phyloP scores from a whole-genome alignment of 305 asterid species.

The Solanum hybrid region DNA sequence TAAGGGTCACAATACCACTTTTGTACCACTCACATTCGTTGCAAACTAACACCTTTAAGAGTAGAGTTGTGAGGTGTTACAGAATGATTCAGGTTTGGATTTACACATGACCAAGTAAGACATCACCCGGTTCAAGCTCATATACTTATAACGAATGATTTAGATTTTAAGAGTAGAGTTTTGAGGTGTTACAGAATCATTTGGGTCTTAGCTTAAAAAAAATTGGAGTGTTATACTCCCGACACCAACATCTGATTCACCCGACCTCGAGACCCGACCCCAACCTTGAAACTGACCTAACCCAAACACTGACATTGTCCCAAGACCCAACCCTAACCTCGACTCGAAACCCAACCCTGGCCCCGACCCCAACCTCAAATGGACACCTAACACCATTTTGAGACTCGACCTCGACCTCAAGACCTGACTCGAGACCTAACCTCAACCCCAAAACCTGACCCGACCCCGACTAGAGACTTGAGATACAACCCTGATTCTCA shows the following conservation, averaged over 20 bases:
- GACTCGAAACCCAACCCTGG: too few species aligned
- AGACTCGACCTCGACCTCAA: not conserved
- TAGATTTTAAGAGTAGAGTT: not conserved
- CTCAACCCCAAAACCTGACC: not conserved
- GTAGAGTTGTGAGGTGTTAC: not conserved
- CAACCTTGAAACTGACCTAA: not conserved
- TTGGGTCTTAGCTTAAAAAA: not conserved
- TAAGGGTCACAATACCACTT: too few species aligned
- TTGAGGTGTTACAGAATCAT: not conserved
- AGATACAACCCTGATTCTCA: not conserved
- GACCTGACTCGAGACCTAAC: not conserved
- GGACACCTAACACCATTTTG: fast-evolving
- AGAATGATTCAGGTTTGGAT: too few species aligned
- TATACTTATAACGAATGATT: not conserved
- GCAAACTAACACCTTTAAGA: not conserved
- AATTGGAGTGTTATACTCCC: not conserved
- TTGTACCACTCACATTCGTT: too few species aligned
- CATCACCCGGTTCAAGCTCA: not conserved
- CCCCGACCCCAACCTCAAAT: too few species aligned
- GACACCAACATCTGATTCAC: too few species aligned
- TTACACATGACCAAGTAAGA: not conserved
- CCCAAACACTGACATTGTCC: too few species aligned
- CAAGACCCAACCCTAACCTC: too few species aligned
- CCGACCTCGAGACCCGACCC: not conserved
- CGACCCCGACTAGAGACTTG: not conserved